These are phyloP conservation scores for Trapa incisa DNA, from an alignment of 345 rosid genomes.

Conservation along the genomic window DNA sequence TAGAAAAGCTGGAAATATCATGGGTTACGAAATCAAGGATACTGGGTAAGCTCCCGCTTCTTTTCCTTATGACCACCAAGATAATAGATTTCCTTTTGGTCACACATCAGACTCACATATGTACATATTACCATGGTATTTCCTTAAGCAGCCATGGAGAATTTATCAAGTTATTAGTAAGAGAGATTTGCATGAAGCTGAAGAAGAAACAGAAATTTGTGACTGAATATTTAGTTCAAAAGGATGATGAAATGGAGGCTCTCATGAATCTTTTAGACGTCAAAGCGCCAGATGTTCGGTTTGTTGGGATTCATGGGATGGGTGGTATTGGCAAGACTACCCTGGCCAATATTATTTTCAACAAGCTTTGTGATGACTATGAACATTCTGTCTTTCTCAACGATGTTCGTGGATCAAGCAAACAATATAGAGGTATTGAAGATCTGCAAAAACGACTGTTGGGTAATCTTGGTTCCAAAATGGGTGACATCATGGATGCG, in stretches of 20 bases:
- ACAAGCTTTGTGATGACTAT: background rate
- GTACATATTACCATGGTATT: too few relatives aligned
- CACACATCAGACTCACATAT: too few relatives aligned
- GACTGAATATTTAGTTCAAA: background rate
- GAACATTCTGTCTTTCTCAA: background rate
- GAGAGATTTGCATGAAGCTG: background rate
- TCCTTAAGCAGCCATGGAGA: background rate
- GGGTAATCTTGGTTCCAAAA: too few relatives aligned
- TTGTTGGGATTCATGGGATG: background rate
- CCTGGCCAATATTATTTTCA: background rate
- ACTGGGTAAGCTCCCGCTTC: background rate
- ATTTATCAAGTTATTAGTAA: background rate
- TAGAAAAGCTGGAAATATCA: background rate
- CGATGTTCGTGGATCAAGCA: too few relatives aligned
- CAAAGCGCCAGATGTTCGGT: background rate
- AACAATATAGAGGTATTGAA: too few relatives aligned
- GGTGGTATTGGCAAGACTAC: background rate
- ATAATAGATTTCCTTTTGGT: too few relatives aligned
- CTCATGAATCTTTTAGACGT: background rate
- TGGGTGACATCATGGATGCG: too few relatives aligned
- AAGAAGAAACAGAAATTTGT: background rate
- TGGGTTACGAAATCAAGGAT: background rate
- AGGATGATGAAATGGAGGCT: background rate
- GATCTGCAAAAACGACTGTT: too few relatives aligned
- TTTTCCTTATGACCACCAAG: too few relatives aligned